Evolutionary conservation across 768 basidiomycete species (phyloP).

Genomic region (Boletus huronensis): DNA sequence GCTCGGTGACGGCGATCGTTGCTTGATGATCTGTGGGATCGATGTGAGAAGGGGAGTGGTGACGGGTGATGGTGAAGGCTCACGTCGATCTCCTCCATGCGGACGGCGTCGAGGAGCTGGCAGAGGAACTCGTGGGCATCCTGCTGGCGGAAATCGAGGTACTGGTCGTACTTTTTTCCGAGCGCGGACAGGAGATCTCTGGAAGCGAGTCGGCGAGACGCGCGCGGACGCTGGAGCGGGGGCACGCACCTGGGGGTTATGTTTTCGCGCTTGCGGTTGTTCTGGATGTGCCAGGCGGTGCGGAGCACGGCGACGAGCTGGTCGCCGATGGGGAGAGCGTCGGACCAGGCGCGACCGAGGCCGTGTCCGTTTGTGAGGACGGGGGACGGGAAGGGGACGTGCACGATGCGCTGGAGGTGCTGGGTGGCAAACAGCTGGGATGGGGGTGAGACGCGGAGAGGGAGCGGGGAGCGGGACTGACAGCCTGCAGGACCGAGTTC

Average conservation of each 20-base stretch:
- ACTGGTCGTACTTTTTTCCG: slow-evolving; percentile 89
- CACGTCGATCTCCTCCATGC: slow-evolving; percentile 93
- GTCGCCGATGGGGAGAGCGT: slow-evolving; percentile 69
- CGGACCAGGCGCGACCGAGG: slow-evolving; percentile 48
- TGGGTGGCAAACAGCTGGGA: slow-evolving; percentile 65
- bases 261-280: slow-evolving; percentile 44
- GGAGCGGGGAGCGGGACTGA: no score
- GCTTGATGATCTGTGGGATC: slow-evolving; percentile 68
- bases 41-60: not conserved
- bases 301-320: slow-evolving; percentile 58
- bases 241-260: slow-evolving; percentile 65
- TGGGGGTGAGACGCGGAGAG: no score
- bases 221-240: not conserved
- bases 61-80: slow-evolving; percentile 18
- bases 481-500: slow-evolving; percentile 91
- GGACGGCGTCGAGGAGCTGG: slow-evolving; percentile 85
- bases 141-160: slow-evolving; percentile 92
- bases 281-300: slow-evolving; percentile 63
- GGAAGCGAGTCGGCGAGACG: not conserved
- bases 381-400: slow-evolving; percentile 49
- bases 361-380: slow-evolving; percentile 62
- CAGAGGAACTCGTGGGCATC: slow-evolving; percentile 93
- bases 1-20: slow-evolving; percentile 46
- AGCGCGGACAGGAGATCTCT: slow-evolving; percentile 65
- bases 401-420: slow-evolving; percentile 54